Evolutionary conservation across 2,329 filamentous ascomycete genomes (phyloP), one percentile per base, ranked within the genome.

Genomic region (Cladosporium velox): DNA sequence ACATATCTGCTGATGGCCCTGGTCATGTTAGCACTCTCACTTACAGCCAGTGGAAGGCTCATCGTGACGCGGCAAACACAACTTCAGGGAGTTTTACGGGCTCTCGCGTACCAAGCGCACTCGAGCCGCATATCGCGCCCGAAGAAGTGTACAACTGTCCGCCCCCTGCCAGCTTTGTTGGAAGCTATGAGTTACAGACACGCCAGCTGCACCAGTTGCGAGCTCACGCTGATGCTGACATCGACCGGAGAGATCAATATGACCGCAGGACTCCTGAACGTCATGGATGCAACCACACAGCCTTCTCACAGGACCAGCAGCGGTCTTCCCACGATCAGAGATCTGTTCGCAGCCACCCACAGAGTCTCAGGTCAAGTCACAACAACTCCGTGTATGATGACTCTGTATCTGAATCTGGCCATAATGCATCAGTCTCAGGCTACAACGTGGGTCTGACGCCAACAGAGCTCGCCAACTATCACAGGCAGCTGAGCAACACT

Each of bases 41-140:
- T 1, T 75, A 72, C 38, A 70, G 72, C 24, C 70, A 76, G 34
- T 76, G 72, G 71, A 70, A n/a, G 15, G 47, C 47, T 15, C 55
- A 60, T 26, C 55, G 64, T 32, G 57, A 65, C 6, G 41, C 30
- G 8, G 35, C 26, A 1, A 34, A 14, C 3, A 44, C 49, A 2
- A 34, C 47, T 3, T 30, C 61, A 8, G 61, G 51, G 21, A 64
- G 61, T n/a, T 64, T 44, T 24, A 51, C 35, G 4, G 51, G 35
- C 18, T 64, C 61, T 24, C 61, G 34, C 18, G 51, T 64, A n/a
- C 61, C 51, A 1, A 64, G 49, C 11, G 51, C 51, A 12, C 6
- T 49, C 2, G 49, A 28, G 7, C 32, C 35, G 26, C 61, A 64
- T 11, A 15, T 52, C 6, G 8, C 32, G 10, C 34, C 61, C 7